Evolutionary conservation across 83 land plant species (phyloP).

Genomic region (Diphasiastrum complanatum): DNA sequence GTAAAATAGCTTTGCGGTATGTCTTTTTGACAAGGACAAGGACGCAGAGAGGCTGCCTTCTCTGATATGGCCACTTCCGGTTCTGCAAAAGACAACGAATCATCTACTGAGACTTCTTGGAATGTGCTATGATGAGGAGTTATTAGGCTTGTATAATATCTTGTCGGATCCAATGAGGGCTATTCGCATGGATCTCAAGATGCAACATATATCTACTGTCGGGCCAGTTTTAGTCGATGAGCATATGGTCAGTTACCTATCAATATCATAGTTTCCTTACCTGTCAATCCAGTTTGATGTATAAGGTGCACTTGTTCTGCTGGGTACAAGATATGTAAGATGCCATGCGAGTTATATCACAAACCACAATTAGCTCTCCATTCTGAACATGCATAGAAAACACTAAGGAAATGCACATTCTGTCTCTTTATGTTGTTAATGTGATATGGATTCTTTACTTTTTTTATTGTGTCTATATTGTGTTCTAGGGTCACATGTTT

Average conservation of each 20-base stretch:
- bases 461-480: too few species aligned
- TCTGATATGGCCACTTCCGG: constrained; percentile 81
- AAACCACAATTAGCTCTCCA: too few species aligned
- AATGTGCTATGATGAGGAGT: constrained; percentile 57
- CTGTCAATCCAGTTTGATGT: neutral
- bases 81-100: constrained; percentile 69
- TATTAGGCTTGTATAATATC: constrained; percentile 71
- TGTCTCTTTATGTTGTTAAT: too few species aligned
- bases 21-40: constrained; percentile 57
- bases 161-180: constrained; percentile 99
- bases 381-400: too few species aligned
- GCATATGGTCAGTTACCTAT: constrained; percentile 63
- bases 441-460: too few species aligned
- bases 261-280: neutral
- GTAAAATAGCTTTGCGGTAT: constrained; percentile 12
- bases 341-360: too few species aligned
- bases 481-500: too few species aligned
- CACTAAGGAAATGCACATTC: too few species aligned
- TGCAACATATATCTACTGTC: constrained; percentile 84
- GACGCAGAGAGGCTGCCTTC: constrained; percentile 78
- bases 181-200: constrained; percentile 88
- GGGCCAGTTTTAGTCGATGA: constrained; percentile 82
- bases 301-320: neutral
- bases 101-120: constrained; percentile 62
- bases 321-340: constrained; percentile 61